Percentiles rank a stretch among this genome's conserved stretches.
Conservation (phyloP, 441 rosid species). For the Geranium incanum region DNA sequence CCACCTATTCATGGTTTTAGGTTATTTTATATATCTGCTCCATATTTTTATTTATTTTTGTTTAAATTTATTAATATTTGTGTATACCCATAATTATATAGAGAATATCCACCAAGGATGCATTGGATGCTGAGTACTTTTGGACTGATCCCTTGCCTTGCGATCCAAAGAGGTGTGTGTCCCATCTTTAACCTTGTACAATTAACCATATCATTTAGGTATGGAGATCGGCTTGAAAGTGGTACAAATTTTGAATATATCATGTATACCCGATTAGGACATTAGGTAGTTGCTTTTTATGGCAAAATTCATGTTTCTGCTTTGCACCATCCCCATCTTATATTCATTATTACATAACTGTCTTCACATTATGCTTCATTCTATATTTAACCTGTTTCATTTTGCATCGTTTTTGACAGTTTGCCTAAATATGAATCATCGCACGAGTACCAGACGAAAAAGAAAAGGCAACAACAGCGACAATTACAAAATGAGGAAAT, state of each 20-base stretch:
- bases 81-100: slow-evolving; percentile 20
- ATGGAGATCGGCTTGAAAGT: not conserved
- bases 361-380: too few species aligned
- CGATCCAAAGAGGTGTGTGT: slow-evolving; percentile 73
- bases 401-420: slow-evolving; percentile 31
- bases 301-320: not conserved
- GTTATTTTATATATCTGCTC: too few species aligned
- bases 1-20: too few species aligned
- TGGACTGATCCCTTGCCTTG: slow-evolving; percentile 97
- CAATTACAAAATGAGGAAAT: slow-evolving; percentile 59
- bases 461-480: slow-evolving; percentile 87
- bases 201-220: not conserved
- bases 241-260: not conserved
- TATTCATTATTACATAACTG: too few species aligned
- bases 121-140: slow-evolving; percentile 95
- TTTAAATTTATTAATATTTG: not conserved
- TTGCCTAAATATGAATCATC: slow-evolving; percentile 91
- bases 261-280: not conserved
- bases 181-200: too few species aligned
- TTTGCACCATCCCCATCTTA: not conserved
- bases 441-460: slow-evolving; percentile 96
- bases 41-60: not conserved
- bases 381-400: not conserved
- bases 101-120: slow-evolving; percentile 96
- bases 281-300: not conserved